Evolutionary conservation across 768 basidiomycete species (phyloP), one percentile per base, ranked within the genome.

Genomic region (Amyloporia xantha): DNA sequence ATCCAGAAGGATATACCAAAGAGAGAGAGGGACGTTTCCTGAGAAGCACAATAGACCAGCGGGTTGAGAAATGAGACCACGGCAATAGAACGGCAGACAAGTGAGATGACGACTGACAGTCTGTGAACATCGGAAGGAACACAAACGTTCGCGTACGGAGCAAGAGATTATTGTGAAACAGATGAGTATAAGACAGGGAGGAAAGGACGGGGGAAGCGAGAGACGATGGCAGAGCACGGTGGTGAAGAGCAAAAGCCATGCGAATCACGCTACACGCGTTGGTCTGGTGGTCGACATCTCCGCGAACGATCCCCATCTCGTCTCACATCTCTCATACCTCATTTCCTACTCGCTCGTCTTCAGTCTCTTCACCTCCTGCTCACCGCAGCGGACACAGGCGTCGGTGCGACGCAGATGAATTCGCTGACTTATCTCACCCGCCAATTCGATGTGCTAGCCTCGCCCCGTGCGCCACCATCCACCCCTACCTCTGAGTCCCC

Each of bases 381-480:
- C 50, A 44, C 49, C 48, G 52, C 54, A 47, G 50, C 52, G 50
- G 47, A 52, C 48, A 4, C 33, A 40, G 48, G 57, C 54, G 57
- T 54, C 52, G 52, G 52, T 49, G 51, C 56, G 50, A 44, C 58
- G 33, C 51, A 54, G 25, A 91, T 91, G 89, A 91, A 91, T 71
- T 86, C 86, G 58, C 79, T 91, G 60, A 74, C 77, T 15, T 83
- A 86, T 68, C 74, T 91, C 53, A 86, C 89, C 56, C 83, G 84
- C 62, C 84, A 88, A 65, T 81, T 89, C 73, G 86, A 91, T 70
- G 81, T 78, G 53, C 69, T 87, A 56, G 81, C 82, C 50, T 68
- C 81, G 6, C 64, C 81, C 42, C 74, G 73, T 57, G 72, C 81
- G 37, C 78, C 79, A 23, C 77, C 83, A 13, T 74, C 79, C 33